phyloP scores from a whole-genome alignment of 306 rosid species.

The Sicyos edulis region DNA sequence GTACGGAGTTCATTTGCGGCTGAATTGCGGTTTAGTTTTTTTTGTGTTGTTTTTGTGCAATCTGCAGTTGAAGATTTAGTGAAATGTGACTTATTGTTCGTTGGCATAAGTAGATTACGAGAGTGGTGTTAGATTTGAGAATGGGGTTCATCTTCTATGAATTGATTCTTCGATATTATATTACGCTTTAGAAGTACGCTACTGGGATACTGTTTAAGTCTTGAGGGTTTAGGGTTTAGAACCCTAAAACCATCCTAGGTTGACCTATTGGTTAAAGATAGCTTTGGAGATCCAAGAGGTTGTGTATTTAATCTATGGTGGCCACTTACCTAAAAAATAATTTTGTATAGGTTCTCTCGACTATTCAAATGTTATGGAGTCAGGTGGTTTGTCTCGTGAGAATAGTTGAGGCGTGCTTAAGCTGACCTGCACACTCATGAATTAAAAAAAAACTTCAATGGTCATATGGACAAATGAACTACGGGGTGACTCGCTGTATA shows the following conservation, averaged over 20 bases:
- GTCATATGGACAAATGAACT: not conserved
- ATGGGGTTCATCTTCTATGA: not conserved
- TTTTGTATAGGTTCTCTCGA: too few relatives aligned
- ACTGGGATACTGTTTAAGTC: not conserved
- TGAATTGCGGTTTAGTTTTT: not conserved
- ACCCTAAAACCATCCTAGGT: too few relatives aligned
- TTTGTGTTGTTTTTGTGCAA: not conserved
- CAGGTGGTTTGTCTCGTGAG: too few relatives aligned
- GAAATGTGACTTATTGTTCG: not conserved
- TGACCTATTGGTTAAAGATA: too few relatives aligned
- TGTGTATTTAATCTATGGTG: too few relatives aligned
- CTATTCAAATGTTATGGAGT: too few relatives aligned
- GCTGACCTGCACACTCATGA: too few relatives aligned
- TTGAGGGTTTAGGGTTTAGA: too few relatives aligned
- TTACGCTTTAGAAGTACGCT: not conserved
- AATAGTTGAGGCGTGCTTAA: too few relatives aligned
- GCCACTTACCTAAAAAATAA: too few relatives aligned
- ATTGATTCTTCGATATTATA: not conserved
- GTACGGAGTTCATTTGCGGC: not conserved
- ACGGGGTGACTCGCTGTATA: not conserved
- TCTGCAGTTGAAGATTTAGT: not conserved
- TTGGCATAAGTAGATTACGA: conserved; percentile 1
- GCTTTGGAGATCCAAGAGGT: too few relatives aligned
- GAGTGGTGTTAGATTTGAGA: not conserved
- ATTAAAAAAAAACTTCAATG: not conserved